Conservation (phyloP, 2,329 filamentous ascomycete genomes). For the Diplocarpon rosae region DNA sequence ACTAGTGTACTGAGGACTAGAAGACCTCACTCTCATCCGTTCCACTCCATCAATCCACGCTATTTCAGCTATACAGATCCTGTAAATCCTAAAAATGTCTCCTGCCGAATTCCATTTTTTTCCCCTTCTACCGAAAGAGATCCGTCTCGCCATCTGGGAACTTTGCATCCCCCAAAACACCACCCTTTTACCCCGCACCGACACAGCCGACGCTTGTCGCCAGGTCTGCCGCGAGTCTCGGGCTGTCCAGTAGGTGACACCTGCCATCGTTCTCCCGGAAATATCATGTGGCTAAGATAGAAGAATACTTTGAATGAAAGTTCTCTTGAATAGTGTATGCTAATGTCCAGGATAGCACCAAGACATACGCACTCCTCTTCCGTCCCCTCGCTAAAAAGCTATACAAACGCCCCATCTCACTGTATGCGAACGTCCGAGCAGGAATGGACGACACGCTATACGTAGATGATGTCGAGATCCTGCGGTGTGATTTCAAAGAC, state of each 20-base stretch:
- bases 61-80: neutral
- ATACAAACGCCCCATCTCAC: neutral
- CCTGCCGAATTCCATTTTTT: constrained; percentile 1
- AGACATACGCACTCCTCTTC: constrained; percentile 3
- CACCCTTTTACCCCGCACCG: constrained; percentile 1
- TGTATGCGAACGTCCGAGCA: neutral
- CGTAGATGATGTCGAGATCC: constrained; percentile 4
- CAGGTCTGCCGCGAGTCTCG: constrained; percentile 2
- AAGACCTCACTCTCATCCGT: neutral
- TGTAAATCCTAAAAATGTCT: neutral
- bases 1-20: neutral
- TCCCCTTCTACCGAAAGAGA: constrained; percentile 1
- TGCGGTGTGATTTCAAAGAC: constrained; percentile 1
- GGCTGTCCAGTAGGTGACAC: neutral
- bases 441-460: neutral
- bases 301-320: no score
- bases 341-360: neutral
- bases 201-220: neutral
- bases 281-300: no score
- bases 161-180: neutral
- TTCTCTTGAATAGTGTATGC: no score
- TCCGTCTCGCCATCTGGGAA: constrained; percentile 3
- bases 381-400: neutral
- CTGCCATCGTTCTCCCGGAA: no score
- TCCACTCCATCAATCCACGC: neutral